phyloP scores from a whole-genome alignment of 225 moss, liverwort and hornwort species.

The Pseudoscleropodium purum region DNA sequence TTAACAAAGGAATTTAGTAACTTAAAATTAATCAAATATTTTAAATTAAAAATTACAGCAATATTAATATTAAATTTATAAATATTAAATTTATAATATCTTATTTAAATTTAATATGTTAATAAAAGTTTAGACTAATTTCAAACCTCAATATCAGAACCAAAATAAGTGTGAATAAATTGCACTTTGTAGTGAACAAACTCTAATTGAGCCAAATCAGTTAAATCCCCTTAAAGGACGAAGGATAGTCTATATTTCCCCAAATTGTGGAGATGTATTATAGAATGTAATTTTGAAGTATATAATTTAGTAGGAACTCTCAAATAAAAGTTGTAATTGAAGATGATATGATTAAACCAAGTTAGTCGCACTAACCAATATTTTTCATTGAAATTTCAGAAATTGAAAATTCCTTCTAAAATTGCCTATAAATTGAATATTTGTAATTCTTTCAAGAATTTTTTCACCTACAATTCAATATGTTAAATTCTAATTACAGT shows the following conservation, averaged over 20 bases:
- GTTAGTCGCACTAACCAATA: accelerated
- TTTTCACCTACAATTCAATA: background rate
- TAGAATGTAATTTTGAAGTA: background rate
- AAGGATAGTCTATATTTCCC: too few relatives aligned
- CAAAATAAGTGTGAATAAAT: background rate
- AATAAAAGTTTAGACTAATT: background rate
- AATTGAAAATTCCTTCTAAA: background rate
- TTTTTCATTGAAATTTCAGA: background rate
- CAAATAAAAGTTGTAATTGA: background rate
- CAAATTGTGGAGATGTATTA: background rate
- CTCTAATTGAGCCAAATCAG: background rate
- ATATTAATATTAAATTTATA: background rate
- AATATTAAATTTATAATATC: background rate
- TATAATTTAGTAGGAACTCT: background rate
- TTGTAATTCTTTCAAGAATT: background rate
- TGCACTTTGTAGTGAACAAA: background rate
- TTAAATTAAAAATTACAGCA: too few relatives aligned
- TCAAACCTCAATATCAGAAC: background rate
- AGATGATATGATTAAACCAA: background rate
- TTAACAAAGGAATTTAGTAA: background rate
- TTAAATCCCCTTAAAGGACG: background rate
- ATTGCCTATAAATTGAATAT: background rate
- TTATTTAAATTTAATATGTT: background rate
- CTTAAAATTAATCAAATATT: background rate
- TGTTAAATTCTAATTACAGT: background rate